These are phyloP conservation scores for Venturia carpophila DNA, from an alignment of 2,329 filamentous ascomycete genomes.

Conservation along the genomic window DNA sequence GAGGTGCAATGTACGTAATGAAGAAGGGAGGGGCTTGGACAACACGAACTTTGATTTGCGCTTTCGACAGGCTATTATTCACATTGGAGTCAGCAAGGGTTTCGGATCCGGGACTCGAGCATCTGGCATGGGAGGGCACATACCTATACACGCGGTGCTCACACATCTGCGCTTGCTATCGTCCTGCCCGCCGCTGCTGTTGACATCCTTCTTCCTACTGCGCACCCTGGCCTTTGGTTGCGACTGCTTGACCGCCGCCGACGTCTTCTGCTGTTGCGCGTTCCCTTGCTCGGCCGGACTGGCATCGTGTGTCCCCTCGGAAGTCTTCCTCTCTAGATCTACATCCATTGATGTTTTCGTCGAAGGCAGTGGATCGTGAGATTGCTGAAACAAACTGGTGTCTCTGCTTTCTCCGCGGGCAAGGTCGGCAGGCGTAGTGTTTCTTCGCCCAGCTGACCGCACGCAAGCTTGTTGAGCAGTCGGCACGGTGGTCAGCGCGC, in stretches of 20 bases:
- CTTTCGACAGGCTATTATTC: slow-evolving; percentile 29
- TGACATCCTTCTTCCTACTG: slow-evolving; percentile 17
- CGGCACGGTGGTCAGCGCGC: neutral
- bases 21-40: neutral
- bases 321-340: slow-evolving; percentile 5
- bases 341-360: slow-evolving; percentile 7
- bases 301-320: slow-evolving; percentile 7
- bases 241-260: neutral
- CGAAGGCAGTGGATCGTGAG: neutral
- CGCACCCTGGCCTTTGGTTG: slow-evolving; percentile 15
- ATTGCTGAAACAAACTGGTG: neutral
- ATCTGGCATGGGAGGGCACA: neutral
- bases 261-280: neutral
- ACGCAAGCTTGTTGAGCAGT: neutral
- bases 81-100: neutral
- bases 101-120: neutral
- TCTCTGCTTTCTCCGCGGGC: slow-evolving; percentile 4
- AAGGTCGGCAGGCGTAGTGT: neutral
- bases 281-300: neutral
- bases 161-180: slow-evolving; percentile 38
- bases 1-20: slow-evolving; percentile 12
- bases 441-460: neutral
- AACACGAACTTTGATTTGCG: slow-evolving; percentile 34
- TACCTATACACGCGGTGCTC: slow-evolving; percentile 24
- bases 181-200: slow-evolving; percentile 2